These are phyloP conservation scores for Cladosporium sp. DNA, from an alignment of 2,329 filamentous ascomycete genomes.

Conservation along the genomic window DNA sequence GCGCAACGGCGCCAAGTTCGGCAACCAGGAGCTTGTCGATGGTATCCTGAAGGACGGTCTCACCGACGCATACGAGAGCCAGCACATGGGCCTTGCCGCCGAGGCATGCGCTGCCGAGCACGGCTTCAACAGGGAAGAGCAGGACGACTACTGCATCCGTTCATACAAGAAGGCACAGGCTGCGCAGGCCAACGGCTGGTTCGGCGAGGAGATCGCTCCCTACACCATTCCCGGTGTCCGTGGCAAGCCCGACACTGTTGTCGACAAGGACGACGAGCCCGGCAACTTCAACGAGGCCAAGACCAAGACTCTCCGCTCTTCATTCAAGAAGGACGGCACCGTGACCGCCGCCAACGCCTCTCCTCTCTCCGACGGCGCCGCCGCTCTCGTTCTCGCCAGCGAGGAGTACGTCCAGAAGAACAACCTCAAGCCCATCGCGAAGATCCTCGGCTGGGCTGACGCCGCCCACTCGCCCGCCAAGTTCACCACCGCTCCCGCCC, in stretches of 20 bases:
- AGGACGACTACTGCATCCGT: constrained; percentile 94
- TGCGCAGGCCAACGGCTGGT: constrained; percentile 77
- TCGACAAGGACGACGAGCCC: constrained; percentile 90
- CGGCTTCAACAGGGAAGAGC: constrained; percentile 75
- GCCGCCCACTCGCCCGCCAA: constrained; percentile 88
- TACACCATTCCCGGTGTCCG: constrained; percentile 84
- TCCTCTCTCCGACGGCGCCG: constrained; percentile 91
- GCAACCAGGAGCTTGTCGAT: constrained; percentile 84
- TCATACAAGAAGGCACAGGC: constrained; percentile 92
- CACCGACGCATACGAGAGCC: constrained; percentile 90
- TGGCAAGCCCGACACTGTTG: constrained; percentile 79
- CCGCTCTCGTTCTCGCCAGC: constrained; percentile 89
- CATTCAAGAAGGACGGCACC: constrained; percentile 82
- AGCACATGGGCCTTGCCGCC: constrained; percentile 92
- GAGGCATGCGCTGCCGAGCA: constrained; percentile 91
- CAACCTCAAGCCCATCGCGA: constrained; percentile 85
- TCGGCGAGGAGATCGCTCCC: constrained; percentile 84
- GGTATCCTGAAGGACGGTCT: constrained; percentile 93
- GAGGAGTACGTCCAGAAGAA: constrained; percentile 93
- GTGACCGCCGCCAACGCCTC: constrained; percentile 97
- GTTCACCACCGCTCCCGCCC: constrained; percentile 90
- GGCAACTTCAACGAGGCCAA: constrained; percentile 72
- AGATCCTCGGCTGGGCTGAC: constrained; percentile 97
- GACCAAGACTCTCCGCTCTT: constrained; percentile 62
- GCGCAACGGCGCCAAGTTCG: constrained; percentile 89